These are phyloP conservation scores for Colletotrichum spinosum DNA, from an alignment of 2,329 filamentous ascomycete species.

Conservation along the genomic window DNA sequence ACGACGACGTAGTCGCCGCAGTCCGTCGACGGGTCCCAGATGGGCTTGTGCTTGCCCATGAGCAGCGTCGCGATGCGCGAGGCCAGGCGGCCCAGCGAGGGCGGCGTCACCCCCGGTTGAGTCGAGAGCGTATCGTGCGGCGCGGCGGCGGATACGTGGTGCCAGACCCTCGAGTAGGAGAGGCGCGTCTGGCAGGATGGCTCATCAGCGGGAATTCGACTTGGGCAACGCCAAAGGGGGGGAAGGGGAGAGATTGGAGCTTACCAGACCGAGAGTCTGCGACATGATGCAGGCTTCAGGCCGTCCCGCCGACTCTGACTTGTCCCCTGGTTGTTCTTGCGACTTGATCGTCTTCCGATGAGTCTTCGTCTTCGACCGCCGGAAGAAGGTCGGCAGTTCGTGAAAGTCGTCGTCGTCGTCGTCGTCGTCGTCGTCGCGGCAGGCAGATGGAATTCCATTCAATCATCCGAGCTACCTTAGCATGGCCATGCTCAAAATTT, in stretches of 20 bases:
- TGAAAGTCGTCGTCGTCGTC: slow-evolving; percentile 8
- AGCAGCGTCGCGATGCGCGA: slow-evolving; percentile 87
- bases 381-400: slow-evolving; percentile 39
- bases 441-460: slow-evolving; percentile 15
- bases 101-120: slow-evolving; percentile 69
- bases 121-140: slow-evolving; percentile 72
- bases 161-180: slow-evolving; percentile 96
- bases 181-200: slow-evolving; percentile 80
- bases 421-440: slow-evolving; percentile 27
- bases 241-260: slow-evolving; percentile 34
- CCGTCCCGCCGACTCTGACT: slow-evolving; percentile 26
- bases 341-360: not conserved
- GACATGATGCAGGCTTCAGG: slow-evolving; percentile 69
- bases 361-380: not conserved
- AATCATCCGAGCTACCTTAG: slow-evolving; percentile 11
- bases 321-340: not conserved
- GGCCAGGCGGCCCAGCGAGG: slow-evolving; percentile 90
- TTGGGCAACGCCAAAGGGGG: slow-evolving; percentile 14
- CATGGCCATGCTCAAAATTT: slow-evolving; percentile 20
- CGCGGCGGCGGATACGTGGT: slow-evolving; percentile 80
- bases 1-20: slow-evolving; percentile 99
- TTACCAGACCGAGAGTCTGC: slow-evolving; percentile 81
- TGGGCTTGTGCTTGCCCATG: slow-evolving; percentile 99
- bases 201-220: not conserved
- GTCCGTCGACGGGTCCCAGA: slow-evolving; percentile 96